phyloP scores from a whole-genome alignment of 1,284 basidiomycete genomes.

The Sanghuangporus sanghuang region DNA sequence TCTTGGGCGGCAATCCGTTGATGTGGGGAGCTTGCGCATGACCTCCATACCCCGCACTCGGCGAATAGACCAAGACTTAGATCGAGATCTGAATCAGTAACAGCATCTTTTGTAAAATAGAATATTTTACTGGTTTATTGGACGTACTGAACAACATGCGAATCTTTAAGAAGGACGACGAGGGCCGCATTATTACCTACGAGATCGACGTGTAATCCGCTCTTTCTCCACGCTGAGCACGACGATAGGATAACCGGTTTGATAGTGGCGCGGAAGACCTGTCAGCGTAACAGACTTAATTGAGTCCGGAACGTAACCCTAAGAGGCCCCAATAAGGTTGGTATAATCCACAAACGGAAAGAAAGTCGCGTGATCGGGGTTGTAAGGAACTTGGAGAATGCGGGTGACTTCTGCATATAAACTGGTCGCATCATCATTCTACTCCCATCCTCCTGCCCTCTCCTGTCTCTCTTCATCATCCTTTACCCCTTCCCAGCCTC shows the following conservation, averaged over 20 bases:
- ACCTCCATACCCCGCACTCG: neutral
- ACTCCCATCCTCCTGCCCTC: neutral
- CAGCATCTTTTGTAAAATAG: neutral
- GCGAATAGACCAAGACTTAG: neutral
- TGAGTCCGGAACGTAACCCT: neutral
- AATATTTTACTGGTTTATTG: neutral
- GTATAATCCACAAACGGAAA: neutral
- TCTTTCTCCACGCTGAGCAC: neutral
- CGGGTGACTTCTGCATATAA: slow-evolving; percentile 2
- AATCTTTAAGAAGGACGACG: neutral
- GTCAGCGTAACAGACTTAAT: neutral
- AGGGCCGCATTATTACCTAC: neutral
- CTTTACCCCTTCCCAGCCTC: neutral
- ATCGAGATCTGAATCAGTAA: neutral
- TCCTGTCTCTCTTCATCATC: neutral
- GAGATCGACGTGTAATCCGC: neutral
- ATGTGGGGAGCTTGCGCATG: neutral
- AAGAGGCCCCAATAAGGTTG: neutral
- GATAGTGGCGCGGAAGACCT: neutral
- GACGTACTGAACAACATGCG: neutral
- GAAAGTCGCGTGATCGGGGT: neutral
- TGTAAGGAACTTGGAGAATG: neutral
- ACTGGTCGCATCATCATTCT: neutral
- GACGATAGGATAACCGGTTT: neutral
- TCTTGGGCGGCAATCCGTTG: neutral